phyloP scores from a whole-genome alignment of 148 eudicot species.

The Camellia japonica region DNA sequence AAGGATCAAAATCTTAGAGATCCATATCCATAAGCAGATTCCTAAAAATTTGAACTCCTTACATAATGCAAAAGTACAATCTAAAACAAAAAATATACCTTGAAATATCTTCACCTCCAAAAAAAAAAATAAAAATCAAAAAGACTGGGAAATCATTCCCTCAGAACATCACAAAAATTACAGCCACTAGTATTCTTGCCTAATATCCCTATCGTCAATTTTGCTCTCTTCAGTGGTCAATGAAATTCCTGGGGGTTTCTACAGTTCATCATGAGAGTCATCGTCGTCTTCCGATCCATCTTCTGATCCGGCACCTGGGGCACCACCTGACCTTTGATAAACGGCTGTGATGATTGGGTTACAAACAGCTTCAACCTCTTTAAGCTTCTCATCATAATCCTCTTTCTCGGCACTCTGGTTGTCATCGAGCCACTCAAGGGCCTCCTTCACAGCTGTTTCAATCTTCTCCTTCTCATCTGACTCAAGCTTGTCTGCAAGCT shows the following conservation, averaged over 20 bases:
- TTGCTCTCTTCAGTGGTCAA: not conserved
- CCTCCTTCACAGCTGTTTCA: slow-evolving; percentile 50
- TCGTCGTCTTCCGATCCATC: slow-evolving; percentile 24
- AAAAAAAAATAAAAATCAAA: not conserved
- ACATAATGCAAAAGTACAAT: not conserved
- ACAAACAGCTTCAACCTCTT: slow-evolving; percentile 60
- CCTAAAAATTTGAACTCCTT: not conserved
- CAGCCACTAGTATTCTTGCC: not conserved
- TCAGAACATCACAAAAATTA: slow-evolving; percentile 8
- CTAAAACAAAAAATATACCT: not conserved
- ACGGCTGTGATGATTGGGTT: slow-evolving; percentile 49
- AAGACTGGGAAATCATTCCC: slow-evolving; percentile 7
- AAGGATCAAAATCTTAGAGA: not conserved
- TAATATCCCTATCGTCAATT: not conserved
- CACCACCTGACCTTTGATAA: slow-evolving; percentile 50
- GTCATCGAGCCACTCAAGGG: slow-evolving; percentile 61
- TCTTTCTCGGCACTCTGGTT: slow-evolving; percentile 58
- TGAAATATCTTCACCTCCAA: not conserved
- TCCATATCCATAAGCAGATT: not conserved
- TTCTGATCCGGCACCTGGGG: slow-evolving; percentile 30
- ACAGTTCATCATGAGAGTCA: slow-evolving; percentile 43
- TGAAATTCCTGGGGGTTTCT: slow-evolving; percentile 5
- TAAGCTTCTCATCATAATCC: slow-evolving; percentile 59
- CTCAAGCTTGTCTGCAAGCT: slow-evolving; percentile 54
- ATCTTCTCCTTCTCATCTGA: slow-evolving; percentile 59